phyloP scores from a whole-genome alignment of 2,329 filamentous ascomycete genomes.

The Exserohilum rostratum region DNA sequence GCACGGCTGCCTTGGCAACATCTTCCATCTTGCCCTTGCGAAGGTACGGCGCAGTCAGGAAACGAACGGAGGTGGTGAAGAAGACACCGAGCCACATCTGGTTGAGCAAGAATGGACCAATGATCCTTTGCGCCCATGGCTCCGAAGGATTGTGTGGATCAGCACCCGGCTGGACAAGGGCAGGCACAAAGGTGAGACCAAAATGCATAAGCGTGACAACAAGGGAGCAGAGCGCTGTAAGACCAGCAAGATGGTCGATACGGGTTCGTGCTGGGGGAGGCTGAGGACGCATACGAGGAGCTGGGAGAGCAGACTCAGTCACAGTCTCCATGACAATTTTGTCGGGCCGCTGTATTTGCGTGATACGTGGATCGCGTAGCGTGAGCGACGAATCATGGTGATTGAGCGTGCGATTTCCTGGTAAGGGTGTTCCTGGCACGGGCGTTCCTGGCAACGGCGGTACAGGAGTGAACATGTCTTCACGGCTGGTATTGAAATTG shows the following conservation, averaged over 20 bases:
- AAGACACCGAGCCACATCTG: slow-evolving; percentile 58
- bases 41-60: slow-evolving; percentile 52
- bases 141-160: slow-evolving; percentile 51
- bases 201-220: slow-evolving; percentile 56
- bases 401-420: neutral
- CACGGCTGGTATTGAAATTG: slow-evolving; percentile 22
- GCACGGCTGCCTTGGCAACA: slow-evolving; percentile 54
- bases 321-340: slow-evolving; percentile 41
- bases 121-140: slow-evolving; percentile 49
- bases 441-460: slow-evolving; percentile 1
- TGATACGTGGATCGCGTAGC: slow-evolving; percentile 5
- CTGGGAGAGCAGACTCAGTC: slow-evolving; percentile 37
- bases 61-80: slow-evolving; percentile 57
- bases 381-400: slow-evolving; percentile 26
- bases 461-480: slow-evolving; percentile 15
- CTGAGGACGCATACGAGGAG: slow-evolving; percentile 36
- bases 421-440: too few species aligned
- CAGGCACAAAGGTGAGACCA: slow-evolving; percentile 51
- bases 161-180: slow-evolving; percentile 43
- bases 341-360: slow-evolving; percentile 9
- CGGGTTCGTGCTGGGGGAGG: slow-evolving; percentile 38
- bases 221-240: slow-evolving; percentile 53
- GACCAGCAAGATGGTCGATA: slow-evolving; percentile 56
- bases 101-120: slow-evolving; percentile 54
- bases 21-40: slow-evolving; percentile 51